Evolutionary conservation across 768 basidiomycete species (phyloP).

Genomic region (Mycena galopus): DNA sequence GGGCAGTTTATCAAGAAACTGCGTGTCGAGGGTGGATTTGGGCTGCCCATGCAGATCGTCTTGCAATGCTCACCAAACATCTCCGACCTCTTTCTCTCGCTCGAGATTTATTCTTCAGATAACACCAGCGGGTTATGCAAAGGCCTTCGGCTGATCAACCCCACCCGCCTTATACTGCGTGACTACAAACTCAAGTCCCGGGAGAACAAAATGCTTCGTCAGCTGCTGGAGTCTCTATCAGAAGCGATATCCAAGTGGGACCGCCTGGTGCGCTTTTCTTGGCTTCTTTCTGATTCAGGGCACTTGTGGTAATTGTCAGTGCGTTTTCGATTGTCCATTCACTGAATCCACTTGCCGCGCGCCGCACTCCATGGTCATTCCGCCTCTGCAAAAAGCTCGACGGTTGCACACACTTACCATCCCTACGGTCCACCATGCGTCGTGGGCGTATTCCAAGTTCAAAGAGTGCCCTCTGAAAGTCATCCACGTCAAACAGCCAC

Average conservation of each 20-base stretch:
- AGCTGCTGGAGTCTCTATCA: background rate
- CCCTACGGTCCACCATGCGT: background rate
- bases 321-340: background rate
- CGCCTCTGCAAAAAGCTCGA: no score
- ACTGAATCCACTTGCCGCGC: no score
- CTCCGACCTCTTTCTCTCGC: slow-evolving; percentile 5
- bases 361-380: no score
- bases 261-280: no score
- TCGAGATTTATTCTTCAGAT: background rate
- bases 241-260: slow-evolving; percentile 8
- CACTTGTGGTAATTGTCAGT: background rate
- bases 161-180: slow-evolving; percentile 16
- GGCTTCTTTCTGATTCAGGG: no score
- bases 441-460: background rate
- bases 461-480: background rate
- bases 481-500: background rate
- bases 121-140: slow-evolving; percentile 21
- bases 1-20: no score
- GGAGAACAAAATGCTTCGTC: slow-evolving; percentile 6
- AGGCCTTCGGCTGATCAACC: slow-evolving; percentile 19
- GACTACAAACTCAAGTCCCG: background rate
- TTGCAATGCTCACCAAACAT: background rate
- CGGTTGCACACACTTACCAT: background rate
- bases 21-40: slow-evolving; percentile 19
- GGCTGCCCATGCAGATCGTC: background rate